Conservation (phyloP, 345 rosid genomes). For the Kandelia obovata region DNA sequence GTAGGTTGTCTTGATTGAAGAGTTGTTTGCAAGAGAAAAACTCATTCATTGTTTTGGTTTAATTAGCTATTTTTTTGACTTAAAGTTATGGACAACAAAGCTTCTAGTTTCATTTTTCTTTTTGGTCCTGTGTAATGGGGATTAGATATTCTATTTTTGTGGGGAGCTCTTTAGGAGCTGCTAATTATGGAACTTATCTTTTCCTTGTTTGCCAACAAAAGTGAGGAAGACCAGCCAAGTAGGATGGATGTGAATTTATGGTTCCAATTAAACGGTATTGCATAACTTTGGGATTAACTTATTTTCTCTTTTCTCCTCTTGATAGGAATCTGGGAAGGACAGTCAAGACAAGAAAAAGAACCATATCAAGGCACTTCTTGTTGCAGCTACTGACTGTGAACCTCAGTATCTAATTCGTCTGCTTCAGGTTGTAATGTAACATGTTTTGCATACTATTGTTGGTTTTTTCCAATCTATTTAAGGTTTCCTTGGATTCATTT, state of each 20-base stretch:
- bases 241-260: background rate
- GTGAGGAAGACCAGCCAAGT: background rate
- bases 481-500: conserved; percentile 12
- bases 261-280: background rate
- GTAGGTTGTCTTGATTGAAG: background rate
- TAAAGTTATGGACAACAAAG: background rate
- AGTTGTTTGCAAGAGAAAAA: background rate
- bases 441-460: background rate
- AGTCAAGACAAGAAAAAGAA: conserved; percentile 94
- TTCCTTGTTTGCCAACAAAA: background rate
- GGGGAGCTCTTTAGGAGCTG: background rate
- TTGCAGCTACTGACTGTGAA: conserved; percentile 93
- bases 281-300: conserved; percentile 7
- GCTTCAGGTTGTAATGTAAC: conserved; percentile 64
- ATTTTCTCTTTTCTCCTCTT: conserved; percentile 10
- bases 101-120: background rate
- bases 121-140: background rate
- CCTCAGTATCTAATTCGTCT: conserved; percentile 87
- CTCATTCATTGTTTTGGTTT: background rate
- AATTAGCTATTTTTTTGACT: background rate
- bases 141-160: background rate
- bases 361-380: conserved; percentile 86
- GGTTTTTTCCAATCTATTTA: conserved; percentile 2
- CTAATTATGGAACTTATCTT: background rate
- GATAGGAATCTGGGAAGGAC: conserved; percentile 87